phyloP scores from a whole-genome alignment of 2,329 filamentous ascomycete genomes.

The Stagonosporopsis chrysanthemi region DNA sequence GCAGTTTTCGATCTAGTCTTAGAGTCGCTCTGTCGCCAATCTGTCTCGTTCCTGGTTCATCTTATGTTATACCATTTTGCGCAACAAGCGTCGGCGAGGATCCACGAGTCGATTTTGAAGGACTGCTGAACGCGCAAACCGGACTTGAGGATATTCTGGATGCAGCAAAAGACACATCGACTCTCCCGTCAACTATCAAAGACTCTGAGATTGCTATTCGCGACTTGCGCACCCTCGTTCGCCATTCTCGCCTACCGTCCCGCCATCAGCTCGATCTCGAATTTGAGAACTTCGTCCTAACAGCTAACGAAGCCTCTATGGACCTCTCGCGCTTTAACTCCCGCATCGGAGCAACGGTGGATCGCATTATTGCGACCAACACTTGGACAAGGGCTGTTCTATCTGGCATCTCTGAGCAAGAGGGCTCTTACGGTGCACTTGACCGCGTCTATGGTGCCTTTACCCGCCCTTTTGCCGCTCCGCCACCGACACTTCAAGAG shows the following conservation, averaged over 20 bases:
- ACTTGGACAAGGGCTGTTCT: slow-evolving; percentile 76
- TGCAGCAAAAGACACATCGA: slow-evolving; percentile 69
- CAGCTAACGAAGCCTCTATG: slow-evolving; percentile 68
- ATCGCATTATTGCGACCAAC: slow-evolving; percentile 77
- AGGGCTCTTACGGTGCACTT: slow-evolving; percentile 51
- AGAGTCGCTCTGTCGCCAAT: slow-evolving; percentile 71
- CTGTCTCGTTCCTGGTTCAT: slow-evolving; percentile 72
- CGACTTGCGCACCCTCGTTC: slow-evolving; percentile 75
- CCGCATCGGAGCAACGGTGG: slow-evolving; percentile 75
- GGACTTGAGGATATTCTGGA: slow-evolving; percentile 79
- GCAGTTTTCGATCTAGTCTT: slow-evolving; percentile 68
- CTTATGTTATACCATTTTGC: slow-evolving; percentile 72
- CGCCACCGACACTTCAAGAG: slow-evolving; percentile 44
- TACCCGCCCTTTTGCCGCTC: slow-evolving; percentile 64
- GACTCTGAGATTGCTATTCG: slow-evolving; percentile 76
- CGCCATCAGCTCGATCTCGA: slow-evolving; percentile 76
- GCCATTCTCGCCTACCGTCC: slow-evolving; percentile 71
- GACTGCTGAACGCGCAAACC: slow-evolving; percentile 76
- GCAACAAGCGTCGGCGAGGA: slow-evolving; percentile 34
- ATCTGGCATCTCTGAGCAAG: slow-evolving; percentile 62
- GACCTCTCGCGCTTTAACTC: slow-evolving; percentile 79
- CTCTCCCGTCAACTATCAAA: slow-evolving; percentile 80
- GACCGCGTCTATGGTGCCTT: slow-evolving; percentile 54
- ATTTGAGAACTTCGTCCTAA: slow-evolving; percentile 78
- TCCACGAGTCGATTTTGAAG: slow-evolving; percentile 68